A percentile compares a stretch with the other conserved stretches of the same genome.
Conservation (phyloP, 2,329 filamentous ascomycete species). For the Aspergillus thermomutatus region DNA sequence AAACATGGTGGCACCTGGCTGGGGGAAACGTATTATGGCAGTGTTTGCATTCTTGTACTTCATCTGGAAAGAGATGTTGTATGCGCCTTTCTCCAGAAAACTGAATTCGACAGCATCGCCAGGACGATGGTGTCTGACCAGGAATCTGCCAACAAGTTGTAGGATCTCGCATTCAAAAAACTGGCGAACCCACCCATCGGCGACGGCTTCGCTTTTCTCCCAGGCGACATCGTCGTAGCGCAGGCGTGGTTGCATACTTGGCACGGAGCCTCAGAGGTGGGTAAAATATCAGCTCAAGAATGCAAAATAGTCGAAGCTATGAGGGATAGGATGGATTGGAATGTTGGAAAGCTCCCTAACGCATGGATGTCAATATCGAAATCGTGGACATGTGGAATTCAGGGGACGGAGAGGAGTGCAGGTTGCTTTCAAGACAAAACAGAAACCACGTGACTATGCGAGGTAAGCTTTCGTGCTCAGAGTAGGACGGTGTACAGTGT, state of each 20-base stretch:
- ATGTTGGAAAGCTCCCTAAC: no score
- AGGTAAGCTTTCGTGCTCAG: no score
- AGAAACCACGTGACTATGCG: no score
- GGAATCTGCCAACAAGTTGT: not conserved
- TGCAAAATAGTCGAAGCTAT: no score
- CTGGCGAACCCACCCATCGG: slow-evolving; percentile 1
- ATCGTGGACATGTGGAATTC: no score
- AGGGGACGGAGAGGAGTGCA: no score
- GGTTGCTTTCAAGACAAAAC: no score
- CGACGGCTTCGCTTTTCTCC: slow-evolving; percentile 6
- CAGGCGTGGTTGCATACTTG: not conserved
- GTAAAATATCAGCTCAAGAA: not conserved
- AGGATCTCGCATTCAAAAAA: not conserved
- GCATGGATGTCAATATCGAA: no score
- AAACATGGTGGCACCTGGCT: not conserved
- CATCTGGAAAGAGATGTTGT: not conserved
- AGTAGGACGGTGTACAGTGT: no score
- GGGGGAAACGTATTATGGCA: not conserved
- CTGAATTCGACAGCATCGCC: no score
- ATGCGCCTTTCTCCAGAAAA: not conserved
- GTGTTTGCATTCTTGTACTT: not conserved
- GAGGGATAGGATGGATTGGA: not conserved
- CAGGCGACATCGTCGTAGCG: slow-evolving; percentile 5
- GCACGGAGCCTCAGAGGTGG: no score
- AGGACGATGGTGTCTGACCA: not conserved